Base-by-base conservation (phyloP, 2,329 filamentous ascomycete genomes). In the Alternaria atra region DNA sequence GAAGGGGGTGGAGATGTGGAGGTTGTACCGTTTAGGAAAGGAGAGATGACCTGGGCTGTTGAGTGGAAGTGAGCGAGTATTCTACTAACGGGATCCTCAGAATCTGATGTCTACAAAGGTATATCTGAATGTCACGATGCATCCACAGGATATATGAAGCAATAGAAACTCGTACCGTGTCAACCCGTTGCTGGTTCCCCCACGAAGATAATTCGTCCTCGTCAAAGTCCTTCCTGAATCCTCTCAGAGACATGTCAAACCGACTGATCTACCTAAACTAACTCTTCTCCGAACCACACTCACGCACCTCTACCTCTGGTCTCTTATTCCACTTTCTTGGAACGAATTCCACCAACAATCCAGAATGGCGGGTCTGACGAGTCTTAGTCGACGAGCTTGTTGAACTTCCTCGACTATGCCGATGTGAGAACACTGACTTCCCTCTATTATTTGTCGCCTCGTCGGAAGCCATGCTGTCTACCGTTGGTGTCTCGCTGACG, bases 21-120 rank as follows among this genome's bases (percentile, higher is more conserved):
- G 73, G 86, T 92, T 42, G 87, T 91, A 64, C 88, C 88, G 9
- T 91, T 90, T 74, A 81, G 87, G 58, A 84, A 85, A 66, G 88
- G 87, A 3, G 84, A 90, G 80, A 77, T 83, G 71, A 89, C 84
- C 1, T 89, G 86, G 87, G 81, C 80, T 55, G 81, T 86, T 0
- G 60, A 65, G 64, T 78, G 76, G 77, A 77, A 77, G 64, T 77
- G 54, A 48, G 30, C 17, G 46, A 35, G 10, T 10, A 13, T 12
- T 4, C 20, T n/a, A 15, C 23, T 6, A 30, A 34, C 10, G n/a
- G 6, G 17, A 20, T 23, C 2, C 10, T 13, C 10, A 5, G 12
- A 5, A 25, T 25, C 25, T 25, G 10, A 25, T 42, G 3, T 42
- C 39, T 42, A 25, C 39, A 42, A 23, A 13, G 10, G 6, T 42